A percentile compares a stretch with the other conserved stretches of the same genome.
Conservation (phyloP, 192 early-diverging fungal species). For the Backusella tuberculispora region DNA sequence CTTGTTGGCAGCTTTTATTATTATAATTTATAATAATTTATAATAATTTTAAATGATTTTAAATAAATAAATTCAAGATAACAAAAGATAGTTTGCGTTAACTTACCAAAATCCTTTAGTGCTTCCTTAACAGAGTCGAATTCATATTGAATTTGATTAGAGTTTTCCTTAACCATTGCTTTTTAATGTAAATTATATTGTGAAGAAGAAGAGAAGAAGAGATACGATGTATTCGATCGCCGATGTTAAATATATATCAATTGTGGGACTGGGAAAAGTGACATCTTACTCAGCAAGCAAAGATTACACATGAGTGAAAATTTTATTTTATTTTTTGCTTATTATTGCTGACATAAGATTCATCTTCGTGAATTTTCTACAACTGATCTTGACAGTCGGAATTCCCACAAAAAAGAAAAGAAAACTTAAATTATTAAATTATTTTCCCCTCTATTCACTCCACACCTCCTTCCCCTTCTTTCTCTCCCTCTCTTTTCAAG, state of each 20-base stretch:
- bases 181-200: not conserved
- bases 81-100: not conserved
- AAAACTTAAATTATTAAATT: too few relatives aligned
- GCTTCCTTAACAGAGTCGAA: constrained; percentile 56
- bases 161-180: not conserved
- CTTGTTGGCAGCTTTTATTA: constrained; percentile 68
- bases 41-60: not conserved
- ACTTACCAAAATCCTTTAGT: constrained; percentile 66
- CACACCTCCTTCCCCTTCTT: too few relatives aligned
- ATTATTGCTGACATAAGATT: constrained; percentile 9
- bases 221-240: not conserved
- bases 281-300: constrained; percentile 12
- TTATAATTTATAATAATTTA: not conserved
- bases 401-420: not conserved
- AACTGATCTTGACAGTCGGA: not conserved
- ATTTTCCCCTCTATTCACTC: too few relatives aligned
- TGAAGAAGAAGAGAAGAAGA: not conserved
- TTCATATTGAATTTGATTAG: not conserved
- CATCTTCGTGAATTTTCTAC: not conserved
- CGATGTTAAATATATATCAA: not conserved
- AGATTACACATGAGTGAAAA: not conserved
- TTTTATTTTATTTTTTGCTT: constrained; percentile 2
- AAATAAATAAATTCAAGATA: not conserved
- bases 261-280: constrained; percentile 2
- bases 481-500: too few relatives aligned